Percentiles rank a stretch among this genome's conserved stretches.
Conservation (phyloP, 495 filamentous ascomycete species). For the Xylaria castorea region DNA sequence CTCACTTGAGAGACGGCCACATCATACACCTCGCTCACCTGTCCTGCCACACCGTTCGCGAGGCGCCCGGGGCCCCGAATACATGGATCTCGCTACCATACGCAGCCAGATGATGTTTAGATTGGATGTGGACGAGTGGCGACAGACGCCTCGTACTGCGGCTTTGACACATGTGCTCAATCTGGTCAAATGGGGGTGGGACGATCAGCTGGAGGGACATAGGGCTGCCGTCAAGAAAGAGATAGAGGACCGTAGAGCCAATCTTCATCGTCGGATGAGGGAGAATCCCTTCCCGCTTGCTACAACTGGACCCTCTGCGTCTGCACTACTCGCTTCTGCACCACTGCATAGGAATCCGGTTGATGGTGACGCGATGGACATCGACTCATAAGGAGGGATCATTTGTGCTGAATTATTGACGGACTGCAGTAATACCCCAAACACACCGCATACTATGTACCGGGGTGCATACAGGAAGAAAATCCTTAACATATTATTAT, state of each 20-base stretch:
- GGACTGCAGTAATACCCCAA: background rate
- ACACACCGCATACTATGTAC: background rate
- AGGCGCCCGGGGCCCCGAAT: slow-evolving; percentile 10
- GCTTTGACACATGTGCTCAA: slow-evolving; percentile 27
- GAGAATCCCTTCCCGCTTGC: background rate
- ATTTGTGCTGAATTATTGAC: background rate
- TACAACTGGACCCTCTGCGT: background rate
- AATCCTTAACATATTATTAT: background rate
- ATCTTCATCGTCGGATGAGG: slow-evolving; percentile 16
- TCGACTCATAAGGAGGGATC: background rate
- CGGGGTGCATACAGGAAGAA: background rate
- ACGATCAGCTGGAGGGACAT: slow-evolving; percentile 24
- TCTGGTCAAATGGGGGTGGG: slow-evolving; percentile 30
- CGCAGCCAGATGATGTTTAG: slow-evolving; percentile 16
- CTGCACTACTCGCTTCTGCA: background rate
- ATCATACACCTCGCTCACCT: background rate
- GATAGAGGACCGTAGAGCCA: slow-evolving; percentile 18
- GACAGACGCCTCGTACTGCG: slow-evolving; percentile 21
- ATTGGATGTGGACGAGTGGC: slow-evolving; percentile 17
- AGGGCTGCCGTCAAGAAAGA: slow-evolving; percentile 20
- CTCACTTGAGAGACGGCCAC: slow-evolving; percentile 8
- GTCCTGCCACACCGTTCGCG: background rate
- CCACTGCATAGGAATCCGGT: background rate
- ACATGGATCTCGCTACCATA: slow-evolving; percentile 15
- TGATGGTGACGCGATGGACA: slow-evolving; percentile 17